Evolutionary conservation across 2,329 filamentous ascomycete species (phyloP).

Genomic region (Neurospora sp.): DNA sequence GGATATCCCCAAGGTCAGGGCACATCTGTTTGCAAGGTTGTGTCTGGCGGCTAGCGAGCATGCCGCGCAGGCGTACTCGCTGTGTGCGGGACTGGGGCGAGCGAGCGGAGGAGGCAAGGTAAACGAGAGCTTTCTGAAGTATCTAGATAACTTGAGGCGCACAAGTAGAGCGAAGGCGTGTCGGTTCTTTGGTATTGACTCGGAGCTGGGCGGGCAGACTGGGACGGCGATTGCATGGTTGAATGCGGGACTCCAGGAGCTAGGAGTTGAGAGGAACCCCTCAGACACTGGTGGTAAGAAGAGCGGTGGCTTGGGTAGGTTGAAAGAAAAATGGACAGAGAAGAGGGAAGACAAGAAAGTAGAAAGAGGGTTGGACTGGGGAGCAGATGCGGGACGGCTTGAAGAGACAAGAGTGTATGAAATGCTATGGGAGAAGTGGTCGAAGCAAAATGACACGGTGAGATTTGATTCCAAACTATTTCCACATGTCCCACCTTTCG

Average conservation of each 20-base stretch:
- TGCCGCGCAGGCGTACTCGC: conserved; percentile 58
- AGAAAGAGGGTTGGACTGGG: conserved; percentile 66
- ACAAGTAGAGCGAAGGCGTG: conserved; percentile 78
- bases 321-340: conserved; percentile 69
- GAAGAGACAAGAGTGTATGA: conserved; percentile 82
- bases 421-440: conserved; percentile 83
- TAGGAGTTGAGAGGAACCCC: conserved; percentile 50
- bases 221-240: conserved; percentile 85
- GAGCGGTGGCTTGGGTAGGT: conserved; percentile 46
- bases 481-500: not conserved
- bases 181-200: conserved; percentile 82
- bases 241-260: conserved; percentile 62
- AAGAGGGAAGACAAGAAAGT: conserved; percentile 70
- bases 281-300: conserved; percentile 34
- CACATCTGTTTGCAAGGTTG: conserved; percentile 76
- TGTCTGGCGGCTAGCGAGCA: conserved; percentile 86
- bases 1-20: conserved; percentile 78
- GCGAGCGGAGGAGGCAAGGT: conserved; percentile 38
- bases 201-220: conserved; percentile 70
- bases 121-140: conserved; percentile 57
- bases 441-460: conserved; percentile 86
- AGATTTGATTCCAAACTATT: conserved; percentile 22
- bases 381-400: conserved; percentile 70
- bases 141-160: conserved; percentile 64
- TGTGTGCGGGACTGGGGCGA: conserved; percentile 30